Evolutionary conservation across 2,329 filamentous ascomycete species (phyloP).

Genomic region (Diaporthe longicolla): DNA sequence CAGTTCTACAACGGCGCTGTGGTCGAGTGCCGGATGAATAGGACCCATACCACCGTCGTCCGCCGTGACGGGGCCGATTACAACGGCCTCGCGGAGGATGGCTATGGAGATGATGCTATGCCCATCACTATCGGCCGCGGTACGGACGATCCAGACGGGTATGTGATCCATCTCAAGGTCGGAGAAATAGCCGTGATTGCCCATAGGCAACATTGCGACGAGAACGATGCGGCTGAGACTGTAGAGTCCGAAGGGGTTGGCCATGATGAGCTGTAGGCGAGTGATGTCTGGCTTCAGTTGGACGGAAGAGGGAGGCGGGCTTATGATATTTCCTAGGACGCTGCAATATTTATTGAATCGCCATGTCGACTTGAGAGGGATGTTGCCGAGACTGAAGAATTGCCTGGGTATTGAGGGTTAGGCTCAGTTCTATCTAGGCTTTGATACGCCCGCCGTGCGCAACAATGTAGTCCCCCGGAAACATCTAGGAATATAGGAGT

Average conservation of each 20-base stretch:
- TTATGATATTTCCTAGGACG: too few species aligned
- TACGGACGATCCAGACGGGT: not conserved
- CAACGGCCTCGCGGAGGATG: not conserved
- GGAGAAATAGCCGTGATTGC: not conserved
- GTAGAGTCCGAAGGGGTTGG: not conserved
- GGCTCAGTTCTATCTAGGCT: too few species aligned
- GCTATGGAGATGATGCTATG: not conserved
- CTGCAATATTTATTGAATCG: too few species aligned
- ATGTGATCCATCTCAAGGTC: not conserved
- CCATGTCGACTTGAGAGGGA: too few species aligned
- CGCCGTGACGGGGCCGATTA: not conserved
- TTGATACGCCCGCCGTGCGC: too few species aligned
- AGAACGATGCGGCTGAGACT: not conserved
- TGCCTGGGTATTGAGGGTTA: too few species aligned
- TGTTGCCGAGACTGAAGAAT: too few species aligned
- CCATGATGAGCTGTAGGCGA: not conserved
- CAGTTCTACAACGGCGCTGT: conserved; percentile 4
- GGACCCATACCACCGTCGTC: not conserved
- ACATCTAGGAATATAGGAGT: too few species aligned
- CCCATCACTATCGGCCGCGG: not conserved
- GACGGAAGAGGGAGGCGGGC: too few species aligned
- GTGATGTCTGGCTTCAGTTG: not conserved
- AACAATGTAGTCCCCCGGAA: too few species aligned
- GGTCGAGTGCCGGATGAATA: not conserved
- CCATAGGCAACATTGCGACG: not conserved